Evolutionary conservation across 805 yeast species (phyloP).

Genomic region (Scheffersomyces lignosus): DNA sequence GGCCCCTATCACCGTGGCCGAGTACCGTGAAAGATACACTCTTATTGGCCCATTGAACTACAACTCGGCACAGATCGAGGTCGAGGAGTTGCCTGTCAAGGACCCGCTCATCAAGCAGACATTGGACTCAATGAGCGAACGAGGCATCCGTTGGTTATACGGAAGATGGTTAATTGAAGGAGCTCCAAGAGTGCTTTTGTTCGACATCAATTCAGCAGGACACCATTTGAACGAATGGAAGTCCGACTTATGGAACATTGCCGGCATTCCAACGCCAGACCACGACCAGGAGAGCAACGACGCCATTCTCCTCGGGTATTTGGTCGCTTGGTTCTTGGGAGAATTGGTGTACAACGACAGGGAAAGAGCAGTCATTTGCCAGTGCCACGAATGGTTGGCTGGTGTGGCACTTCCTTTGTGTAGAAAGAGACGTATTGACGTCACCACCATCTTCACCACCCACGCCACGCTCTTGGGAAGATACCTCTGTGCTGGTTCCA

Average conservation of each 20-base stretch:
- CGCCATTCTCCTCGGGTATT: conserved; percentile 87
- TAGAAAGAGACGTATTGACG: conserved; percentile 86
- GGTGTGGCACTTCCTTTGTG: conserved; percentile 94
- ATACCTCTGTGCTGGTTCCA: conserved; percentile 93
- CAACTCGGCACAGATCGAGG: conserved; percentile 73
- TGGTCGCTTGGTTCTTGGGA: conserved; percentile 96
- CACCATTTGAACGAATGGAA: conserved; percentile 86
- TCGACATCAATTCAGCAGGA: conserved; percentile 78
- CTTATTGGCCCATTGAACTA: conserved; percentile 84
- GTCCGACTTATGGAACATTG: conserved; percentile 83
- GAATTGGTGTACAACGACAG: conserved; percentile 84
- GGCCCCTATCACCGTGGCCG: conserved; percentile 95
- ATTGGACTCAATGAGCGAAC: conserved; percentile 71
- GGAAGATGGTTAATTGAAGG: conserved; percentile 98
- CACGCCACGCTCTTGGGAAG: conserved; percentile 96
- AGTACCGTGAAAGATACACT: conserved; percentile 83
- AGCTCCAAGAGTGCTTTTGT: conserved; percentile 88
- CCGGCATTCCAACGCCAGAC: conserved; percentile 92
- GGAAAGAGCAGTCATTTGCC: conserved; percentile 87
- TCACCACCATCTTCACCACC: conserved; percentile 93
- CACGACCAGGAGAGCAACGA: conserved; percentile 88
- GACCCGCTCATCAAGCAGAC: conserved; percentile 59
- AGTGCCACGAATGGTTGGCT: conserved; percentile 98
- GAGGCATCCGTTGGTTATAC: conserved; percentile 82
- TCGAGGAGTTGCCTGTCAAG: conserved; percentile 66